Base-by-base conservation (phyloP, 805 yeast genomes). In the Blastobotrys americana region DNA sequence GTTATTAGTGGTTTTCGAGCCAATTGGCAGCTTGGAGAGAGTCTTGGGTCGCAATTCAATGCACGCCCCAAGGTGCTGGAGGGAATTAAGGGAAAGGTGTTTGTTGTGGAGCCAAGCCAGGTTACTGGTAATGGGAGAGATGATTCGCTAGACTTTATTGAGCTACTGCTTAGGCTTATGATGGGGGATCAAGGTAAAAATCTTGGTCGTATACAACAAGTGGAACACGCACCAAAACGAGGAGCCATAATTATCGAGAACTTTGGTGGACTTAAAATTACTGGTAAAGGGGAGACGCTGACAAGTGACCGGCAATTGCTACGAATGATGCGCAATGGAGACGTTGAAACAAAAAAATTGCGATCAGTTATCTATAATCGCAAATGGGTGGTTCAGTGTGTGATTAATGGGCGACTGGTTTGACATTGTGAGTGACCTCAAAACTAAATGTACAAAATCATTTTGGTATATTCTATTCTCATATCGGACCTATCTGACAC, bases 401-500 rank as follows among this genome's bases (percentile, higher is more conserved):
- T 62, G 19, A 57, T 63, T 6, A 57, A 55, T 47, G 59, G 60
- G 23, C 46, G 56, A 27, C 28, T 60, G 2, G 55, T 62, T 0
- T 59, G 41, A 37, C 16, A 13, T 10, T n/a, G 22, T 17, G 23
- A 13, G 4, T 3, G 18, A 39, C 6, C 8, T 18, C 9, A n/a
- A 40, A 13, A 16, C 15, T n/a, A 23, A 38, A 6, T 23, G 5
- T 38, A 39, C 4, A 15, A n/a, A 39, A n/a, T 25, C 17, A 23
- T 5, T 13, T 15, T 23, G 13, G n/a, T n/a, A n/a, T n/a, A n/a
- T n/a, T n/a, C n/a, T n/a, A n/a, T n/a, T n/a, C n/a, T n/a, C n/a
- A 52, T 59, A 61, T 60, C 17, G 46, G 64, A 46, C 60, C 54
- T 50, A 57, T 59, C 63, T 60, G 64, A 60, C 64, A 58, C 64